phyloP scores from a whole-genome alignment of 129 eudicot genomes.

The Pulicaria dysenterica region DNA sequence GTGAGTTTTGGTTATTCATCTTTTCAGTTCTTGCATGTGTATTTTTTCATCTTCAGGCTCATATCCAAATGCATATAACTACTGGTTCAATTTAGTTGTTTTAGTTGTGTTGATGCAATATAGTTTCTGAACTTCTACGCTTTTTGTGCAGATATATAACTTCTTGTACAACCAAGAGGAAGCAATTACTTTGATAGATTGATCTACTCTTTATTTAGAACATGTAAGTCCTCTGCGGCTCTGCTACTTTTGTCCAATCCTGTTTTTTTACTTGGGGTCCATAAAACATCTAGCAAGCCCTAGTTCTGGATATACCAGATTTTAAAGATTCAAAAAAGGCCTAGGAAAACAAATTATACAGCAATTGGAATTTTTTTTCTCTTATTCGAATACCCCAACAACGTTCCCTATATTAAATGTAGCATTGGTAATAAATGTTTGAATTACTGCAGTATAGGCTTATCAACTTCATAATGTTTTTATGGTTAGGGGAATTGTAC shows the following conservation, averaged over 20 bases:
- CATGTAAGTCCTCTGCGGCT: constrained; percentile 28
- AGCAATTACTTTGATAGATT: constrained; percentile 17
- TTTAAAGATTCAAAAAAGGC: constrained; percentile 4
- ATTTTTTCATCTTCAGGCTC: not conserved
- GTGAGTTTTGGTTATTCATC: not conserved
- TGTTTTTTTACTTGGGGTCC: not conserved
- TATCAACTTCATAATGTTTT: not conserved
- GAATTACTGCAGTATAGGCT: not conserved
- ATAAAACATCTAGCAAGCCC: not conserved
- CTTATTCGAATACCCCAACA: not conserved
- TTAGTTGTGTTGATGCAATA: not conserved
- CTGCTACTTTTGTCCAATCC: not conserved
- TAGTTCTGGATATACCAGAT: not conserved
- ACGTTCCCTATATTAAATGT: not conserved
- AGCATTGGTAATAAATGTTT: not conserved
- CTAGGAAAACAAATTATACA: not conserved
- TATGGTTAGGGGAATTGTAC: constrained; percentile 51
- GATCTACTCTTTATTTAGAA: constrained; percentile 5
- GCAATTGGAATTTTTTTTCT: not conserved
- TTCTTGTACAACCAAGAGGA: constrained; percentile 18
- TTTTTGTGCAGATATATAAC: constrained; percentile 24
- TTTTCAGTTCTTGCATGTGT: not conserved
- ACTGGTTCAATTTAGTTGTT: not conserved
- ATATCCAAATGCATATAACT: not conserved
- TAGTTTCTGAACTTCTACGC: constrained; percentile 12